Evolutionary conservation across 202 grass and related monocot species (phyloP).

Genomic region (Panicum virgatum): DNA sequence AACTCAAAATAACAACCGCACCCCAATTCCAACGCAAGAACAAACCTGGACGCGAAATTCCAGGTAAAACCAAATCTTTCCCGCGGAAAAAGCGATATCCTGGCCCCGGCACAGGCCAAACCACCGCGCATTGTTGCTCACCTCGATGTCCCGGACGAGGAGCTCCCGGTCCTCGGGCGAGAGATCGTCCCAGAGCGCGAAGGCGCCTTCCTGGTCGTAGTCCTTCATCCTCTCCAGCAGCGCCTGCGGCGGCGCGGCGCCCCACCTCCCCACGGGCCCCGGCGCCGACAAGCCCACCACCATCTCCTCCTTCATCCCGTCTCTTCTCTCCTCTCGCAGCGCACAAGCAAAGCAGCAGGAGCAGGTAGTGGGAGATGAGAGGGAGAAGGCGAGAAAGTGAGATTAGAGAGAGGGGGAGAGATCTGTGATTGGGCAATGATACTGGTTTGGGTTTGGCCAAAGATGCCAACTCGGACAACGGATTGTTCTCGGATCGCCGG

Average conservation of each 20-base stretch:
- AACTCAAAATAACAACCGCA: not conserved
- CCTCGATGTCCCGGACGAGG: constrained; percentile 93
- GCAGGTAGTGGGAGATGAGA: constrained; percentile 6
- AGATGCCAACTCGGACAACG: constrained; percentile 42
- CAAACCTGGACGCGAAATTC: not conserved
- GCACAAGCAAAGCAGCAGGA: constrained; percentile 12
- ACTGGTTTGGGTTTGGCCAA: constrained; percentile 9
- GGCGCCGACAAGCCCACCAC: constrained; percentile 63
- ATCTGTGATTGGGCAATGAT: constrained; percentile 62
- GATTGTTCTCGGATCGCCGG: constrained; percentile 48
- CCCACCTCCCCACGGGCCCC: constrained; percentile 57
- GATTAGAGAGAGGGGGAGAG: constrained; percentile 17
- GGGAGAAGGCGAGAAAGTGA: not conserved
- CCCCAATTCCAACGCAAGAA: constrained; percentile 13
- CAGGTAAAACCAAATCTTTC: constrained; percentile 9
- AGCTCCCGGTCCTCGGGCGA: constrained; percentile 80
- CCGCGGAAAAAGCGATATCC: not conserved
- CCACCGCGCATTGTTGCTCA: constrained; percentile 47
- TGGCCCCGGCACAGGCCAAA: not conserved
- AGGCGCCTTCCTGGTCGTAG: constrained; percentile 91
- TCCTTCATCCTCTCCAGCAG: constrained; percentile 98
- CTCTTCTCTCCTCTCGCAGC: constrained; percentile 28
- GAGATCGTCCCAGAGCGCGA: constrained; percentile 99
- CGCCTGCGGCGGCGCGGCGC: constrained; percentile 79
- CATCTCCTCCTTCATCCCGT: constrained; percentile 71